These are phyloP conservation scores for Rhytidiadelphus loreus DNA, from an alignment of 225 moss, liverwort and hornwort genomes.

Conservation along the genomic window DNA sequence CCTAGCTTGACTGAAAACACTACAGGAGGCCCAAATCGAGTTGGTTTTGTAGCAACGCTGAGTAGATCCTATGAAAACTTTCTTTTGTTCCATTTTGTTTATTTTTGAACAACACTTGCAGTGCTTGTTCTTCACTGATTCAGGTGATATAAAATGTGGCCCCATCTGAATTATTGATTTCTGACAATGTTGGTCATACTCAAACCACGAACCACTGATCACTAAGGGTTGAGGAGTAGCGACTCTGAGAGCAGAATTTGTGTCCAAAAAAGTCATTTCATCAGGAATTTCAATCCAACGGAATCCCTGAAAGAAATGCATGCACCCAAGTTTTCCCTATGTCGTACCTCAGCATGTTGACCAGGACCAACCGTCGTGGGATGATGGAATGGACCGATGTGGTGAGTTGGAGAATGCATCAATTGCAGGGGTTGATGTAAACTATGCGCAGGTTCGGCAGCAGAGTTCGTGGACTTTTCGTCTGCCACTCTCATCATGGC, in stretches of 20 bases:
- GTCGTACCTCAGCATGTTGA: conserved; percentile 18
- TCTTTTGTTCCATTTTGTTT: neutral
- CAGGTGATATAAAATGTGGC: neutral
- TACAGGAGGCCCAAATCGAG: neutral
- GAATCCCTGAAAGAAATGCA: neutral
- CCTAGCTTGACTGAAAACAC: neutral
- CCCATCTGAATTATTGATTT: neutral
- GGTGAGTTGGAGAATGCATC: conserved; percentile 14
- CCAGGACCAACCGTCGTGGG: neutral
- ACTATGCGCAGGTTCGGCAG: neutral
- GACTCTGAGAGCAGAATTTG: neutral
- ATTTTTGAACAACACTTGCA: neutral
- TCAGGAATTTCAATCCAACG: neutral
- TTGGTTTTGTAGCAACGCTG: neutral
- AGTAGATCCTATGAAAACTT: neutral
- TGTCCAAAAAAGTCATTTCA: neutral
- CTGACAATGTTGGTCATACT: neutral
- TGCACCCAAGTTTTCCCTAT: neutral
- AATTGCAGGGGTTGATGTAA: conserved; percentile 7
- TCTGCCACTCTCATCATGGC: conserved; percentile 3
- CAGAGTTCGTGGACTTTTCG: neutral
- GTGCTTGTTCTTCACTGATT: neutral
- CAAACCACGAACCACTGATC: neutral
- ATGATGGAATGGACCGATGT: conserved; percentile 5
- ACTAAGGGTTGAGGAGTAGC: neutral